Evolutionary conservation across 768 basidiomycete genomes (phyloP).

Genomic region (Pholiota microspora): DNA sequence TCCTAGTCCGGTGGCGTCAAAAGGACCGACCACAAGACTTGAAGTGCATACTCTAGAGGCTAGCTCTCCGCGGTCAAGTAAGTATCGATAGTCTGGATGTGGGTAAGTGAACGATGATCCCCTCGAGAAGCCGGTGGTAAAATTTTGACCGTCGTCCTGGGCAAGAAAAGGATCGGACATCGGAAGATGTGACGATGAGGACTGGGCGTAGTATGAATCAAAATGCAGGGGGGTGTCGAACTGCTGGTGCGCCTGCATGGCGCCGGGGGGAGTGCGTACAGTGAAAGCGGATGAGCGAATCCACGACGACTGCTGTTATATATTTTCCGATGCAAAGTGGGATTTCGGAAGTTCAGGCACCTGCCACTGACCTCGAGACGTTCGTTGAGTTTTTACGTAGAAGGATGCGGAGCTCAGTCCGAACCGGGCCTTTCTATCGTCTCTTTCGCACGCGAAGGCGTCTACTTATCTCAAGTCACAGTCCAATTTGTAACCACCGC

Average conservation of each 20-base stretch:
- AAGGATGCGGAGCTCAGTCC: slow-evolving; percentile 38
- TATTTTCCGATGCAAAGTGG: slow-evolving; percentile 35
- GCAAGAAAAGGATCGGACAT: slow-evolving; percentile 29
- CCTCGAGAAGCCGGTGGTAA: slow-evolving; percentile 43
- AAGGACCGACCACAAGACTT: slow-evolving; percentile 30
- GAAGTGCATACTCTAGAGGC: slow-evolving; percentile 29
- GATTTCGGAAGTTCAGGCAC: slow-evolving; percentile 42
- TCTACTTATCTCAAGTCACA: slow-evolving; percentile 4
- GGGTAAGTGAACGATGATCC: slow-evolving; percentile 47
- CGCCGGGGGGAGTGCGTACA: slow-evolving; percentile 19
- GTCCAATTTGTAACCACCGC: slow-evolving; percentile 7
- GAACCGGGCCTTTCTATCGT: slow-evolving; percentile 33
- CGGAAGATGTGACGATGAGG: slow-evolving; percentile 16
- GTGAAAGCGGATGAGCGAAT: slow-evolving; percentile 33
- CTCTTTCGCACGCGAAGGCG: slow-evolving; percentile 25
- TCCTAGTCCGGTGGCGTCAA: slow-evolving; percentile 45
- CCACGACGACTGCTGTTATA: slow-evolving; percentile 37
- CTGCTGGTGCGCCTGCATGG: slow-evolving; percentile 38
- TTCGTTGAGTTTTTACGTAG: slow-evolving; percentile 43
- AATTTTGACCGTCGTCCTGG: slow-evolving; percentile 30
- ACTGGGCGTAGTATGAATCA: slow-evolving; percentile 25
- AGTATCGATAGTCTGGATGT: slow-evolving; percentile 43
- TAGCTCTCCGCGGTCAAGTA: slow-evolving; percentile 39
- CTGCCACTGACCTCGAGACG: slow-evolving; percentile 40
- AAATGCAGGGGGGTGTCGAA: slow-evolving; percentile 28